A percentile compares a stretch with the other conserved stretches of the same genome.
Evolutionary conservation across 2,329 filamentous ascomycete genomes (phyloP).

Genomic region (Mollisia scopiformis): DNA sequence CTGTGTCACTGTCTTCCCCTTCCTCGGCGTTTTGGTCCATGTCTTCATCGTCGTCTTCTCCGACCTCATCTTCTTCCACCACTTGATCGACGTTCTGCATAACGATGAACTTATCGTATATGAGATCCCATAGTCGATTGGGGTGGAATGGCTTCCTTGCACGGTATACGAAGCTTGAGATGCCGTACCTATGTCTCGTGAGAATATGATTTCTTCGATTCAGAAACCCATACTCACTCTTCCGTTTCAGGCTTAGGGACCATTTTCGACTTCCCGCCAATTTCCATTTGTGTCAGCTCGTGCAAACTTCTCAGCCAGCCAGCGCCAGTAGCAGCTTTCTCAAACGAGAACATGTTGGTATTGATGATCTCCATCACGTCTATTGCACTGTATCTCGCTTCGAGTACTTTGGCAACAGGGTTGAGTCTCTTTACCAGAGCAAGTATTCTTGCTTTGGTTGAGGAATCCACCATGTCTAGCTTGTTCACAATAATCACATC

Average conservation of each 20-base stretch:
- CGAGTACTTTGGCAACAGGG: conserved; percentile 65
- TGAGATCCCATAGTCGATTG: conserved; percentile 41
- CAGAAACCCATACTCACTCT: conserved; percentile 50
- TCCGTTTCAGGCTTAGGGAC: conserved; percentile 72
- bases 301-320: conserved; percentile 74
- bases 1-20: conserved; percentile 18
- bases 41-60: conserved; percentile 31
- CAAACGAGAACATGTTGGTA: conserved; percentile 66
- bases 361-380: conserved; percentile 66
- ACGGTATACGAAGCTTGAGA: conserved; percentile 71
- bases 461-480: conserved; percentile 40
- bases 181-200: conserved; percentile 55
- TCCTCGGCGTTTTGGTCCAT: conserved; percentile 30
- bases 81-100: conserved; percentile 35
- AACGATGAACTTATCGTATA: conserved; percentile 48
- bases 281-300: conserved; percentile 65
- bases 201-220: not conserved
- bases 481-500: conserved; percentile 76
- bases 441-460: conserved; percentile 49
- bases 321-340: conserved; percentile 64
- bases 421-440: conserved; percentile 65
- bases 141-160: conserved; percentile 55
- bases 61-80: conserved; percentile 36
- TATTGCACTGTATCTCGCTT: conserved; percentile 56
- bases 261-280: conserved; percentile 54